Base-by-base conservation (phyloP, 1,284 basidiomycete species). In the Cutaneotrichosporon curvatum region DNA sequence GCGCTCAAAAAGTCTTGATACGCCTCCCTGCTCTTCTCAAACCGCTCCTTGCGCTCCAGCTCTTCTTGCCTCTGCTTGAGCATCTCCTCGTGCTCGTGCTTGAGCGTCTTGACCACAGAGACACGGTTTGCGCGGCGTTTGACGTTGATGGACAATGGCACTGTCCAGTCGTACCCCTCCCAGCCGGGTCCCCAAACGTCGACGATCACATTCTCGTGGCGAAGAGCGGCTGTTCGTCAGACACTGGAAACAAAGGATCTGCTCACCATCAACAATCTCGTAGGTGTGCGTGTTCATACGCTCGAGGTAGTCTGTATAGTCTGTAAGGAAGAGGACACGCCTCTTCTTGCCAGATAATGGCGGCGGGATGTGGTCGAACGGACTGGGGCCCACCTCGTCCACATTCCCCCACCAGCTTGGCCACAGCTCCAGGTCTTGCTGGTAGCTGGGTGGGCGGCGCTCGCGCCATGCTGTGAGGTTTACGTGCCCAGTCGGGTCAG, bases 121-220 rank as follows among this genome's bases (percentile, higher is more conserved):
- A 65, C 43, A 18, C 67, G 46, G 30, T 60, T 55, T 37, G 63
- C 55, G 11, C 68, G 47, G 16, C 63, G 60, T 28, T 59, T 51
- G n/a, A 71, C 41, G 39, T 73, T 72, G 31, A 55, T 58, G 7
- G 65, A 65, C 4, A 73, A 48, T 1, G 67, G 55, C 8, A 68
- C 47, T 3, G 51, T 47, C 12, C 48, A 44, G 47, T 72, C 60
- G 57, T 68, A 73, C 18, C 62, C 65, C 32, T 55, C 55, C 71
- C 71, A 73, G 1, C 62, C 60, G 11, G 71, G 71, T 11, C 71
- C 71, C 69, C 69, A 73, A 22, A 72, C 68, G 40, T 69, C 68
- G 16, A 66, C 61, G 14, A 56, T 57, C 12, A 68, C 37, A 10
- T 62, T 50, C 1, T 68, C 70, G 53, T 71, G 65, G 0, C 71